A percentile compares a stretch with the other conserved stretches of the same genome.
Conservation (phyloP, 257 asterid species). For the Solanum habrochaites region DNA sequence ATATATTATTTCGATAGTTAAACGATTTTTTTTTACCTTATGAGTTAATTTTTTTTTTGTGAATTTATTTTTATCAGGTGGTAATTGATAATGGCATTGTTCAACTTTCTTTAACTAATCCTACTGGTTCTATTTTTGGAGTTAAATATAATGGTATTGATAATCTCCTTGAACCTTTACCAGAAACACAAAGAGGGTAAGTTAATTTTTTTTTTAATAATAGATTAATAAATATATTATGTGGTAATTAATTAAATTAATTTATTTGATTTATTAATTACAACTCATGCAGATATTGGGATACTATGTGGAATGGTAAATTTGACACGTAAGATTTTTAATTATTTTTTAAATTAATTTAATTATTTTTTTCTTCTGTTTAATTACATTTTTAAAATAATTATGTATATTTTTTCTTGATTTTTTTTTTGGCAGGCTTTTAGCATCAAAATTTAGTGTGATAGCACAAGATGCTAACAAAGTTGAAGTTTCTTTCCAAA, state of each 20-base stretch:
- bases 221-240: no score
- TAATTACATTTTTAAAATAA: not conserved
- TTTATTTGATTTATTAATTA: not conserved
- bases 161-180: constrained; percentile 2
- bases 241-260: not conserved
- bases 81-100: constrained; percentile 13
- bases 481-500: constrained; percentile 25
- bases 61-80: constrained; percentile 6
- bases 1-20: not conserved
- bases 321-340: constrained; percentile 6
- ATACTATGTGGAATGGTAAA: constrained; percentile 9
- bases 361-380: not conserved
- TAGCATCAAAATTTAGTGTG: constrained; percentile 13
- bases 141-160: constrained; percentile 4
- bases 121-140: constrained; percentile 3
- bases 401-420: not conserved
- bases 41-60: not conserved
- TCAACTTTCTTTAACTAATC: constrained; percentile 9
- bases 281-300: constrained; percentile 22
- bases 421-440: not conserved
- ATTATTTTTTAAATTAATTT: not conserved
- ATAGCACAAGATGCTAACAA: constrained; percentile 5
- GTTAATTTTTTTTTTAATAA: not conserved
- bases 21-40: not conserved
- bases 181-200: constrained; percentile 15